These are phyloP conservation scores for Phallus indusiatus DNA, from an alignment of 768 basidiomycete genomes.

Conservation along the genomic window DNA sequence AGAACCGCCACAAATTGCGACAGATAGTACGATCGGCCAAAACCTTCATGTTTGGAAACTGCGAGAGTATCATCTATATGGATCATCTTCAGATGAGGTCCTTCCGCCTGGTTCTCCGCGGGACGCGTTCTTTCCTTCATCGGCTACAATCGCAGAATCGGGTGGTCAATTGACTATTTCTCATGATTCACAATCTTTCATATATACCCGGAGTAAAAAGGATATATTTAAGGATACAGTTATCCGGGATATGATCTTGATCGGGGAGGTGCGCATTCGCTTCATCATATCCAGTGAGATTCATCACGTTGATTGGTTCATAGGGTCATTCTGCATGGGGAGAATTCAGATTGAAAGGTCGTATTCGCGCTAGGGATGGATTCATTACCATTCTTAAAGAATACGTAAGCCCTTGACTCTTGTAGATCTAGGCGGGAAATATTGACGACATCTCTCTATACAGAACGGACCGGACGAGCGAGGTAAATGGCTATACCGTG, in stretches of 20 bases:
- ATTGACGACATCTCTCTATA: neutral
- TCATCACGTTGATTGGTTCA: neutral
- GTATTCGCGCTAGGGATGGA: constrained; percentile 78
- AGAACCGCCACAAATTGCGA: constrained; percentile 52
- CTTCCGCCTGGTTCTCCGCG: constrained; percentile 53
- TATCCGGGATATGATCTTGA: constrained; percentile 54
- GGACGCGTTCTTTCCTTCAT: constrained; percentile 49
- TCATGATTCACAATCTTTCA: neutral
- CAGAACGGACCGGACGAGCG: constrained; percentile 57
- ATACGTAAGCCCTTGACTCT: constrained; percentile 49
- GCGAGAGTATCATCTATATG: constrained; percentile 57
- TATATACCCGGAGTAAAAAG: neutral
- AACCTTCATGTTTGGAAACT: constrained; percentile 90
- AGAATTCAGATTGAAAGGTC: constrained; percentile 69
- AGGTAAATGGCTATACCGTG: constrained; percentile 80
- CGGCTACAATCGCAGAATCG: constrained; percentile 35
- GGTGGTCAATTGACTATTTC: constrained; percentile 23
- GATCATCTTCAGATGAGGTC: constrained; percentile 3
- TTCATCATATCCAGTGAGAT: neutral
- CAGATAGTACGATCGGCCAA: constrained; percentile 65
- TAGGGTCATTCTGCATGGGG: constrained; percentile 92
- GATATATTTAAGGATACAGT: neutral
- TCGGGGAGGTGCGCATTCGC: constrained; percentile 51
- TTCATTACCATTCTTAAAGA: constrained; percentile 75
- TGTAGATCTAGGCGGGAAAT: neutral